Evolutionary conservation across 2,329 filamentous ascomycete genomes (phyloP), one percentile per base, ranked within the genome.

Genomic region (Myotisia sp.): DNA sequence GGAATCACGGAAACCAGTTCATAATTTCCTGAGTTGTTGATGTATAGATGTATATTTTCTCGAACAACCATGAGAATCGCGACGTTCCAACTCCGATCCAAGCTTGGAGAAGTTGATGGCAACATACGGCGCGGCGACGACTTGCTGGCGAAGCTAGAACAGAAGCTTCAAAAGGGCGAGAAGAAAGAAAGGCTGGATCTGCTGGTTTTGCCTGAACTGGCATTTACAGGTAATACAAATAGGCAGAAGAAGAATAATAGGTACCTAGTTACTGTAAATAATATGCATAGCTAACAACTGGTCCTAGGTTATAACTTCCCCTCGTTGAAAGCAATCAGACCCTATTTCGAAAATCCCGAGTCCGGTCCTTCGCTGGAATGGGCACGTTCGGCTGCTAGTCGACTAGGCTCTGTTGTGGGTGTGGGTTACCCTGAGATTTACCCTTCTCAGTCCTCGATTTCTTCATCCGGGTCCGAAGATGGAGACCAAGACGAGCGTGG

Each of bases 281-380:
- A 24, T 10, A 19, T 23, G 26, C 13, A 12, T 29, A 19, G 36
- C 28, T 28, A 23, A 21, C 26, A 21, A 28, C 21, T 21, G n/a
- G n/a, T 22, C 26, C 23, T 47, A 65, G 74, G 74, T 34, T 78
- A 78, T 56, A 76, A 76, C 50, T 76, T 76, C 51, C 63, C 70
- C 12, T 69, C 65, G 8, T 49, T 70, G 10, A 59, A 66, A 31
- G 63, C 68, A 28, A 74, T 78, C 30, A 56, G 48, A 33, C 71
- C 73, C 3, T 71, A 64, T 48, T 61, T 76, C 2, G 74, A 78
- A 44, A 63, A 65, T n/a, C 70, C 65, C 17, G 61, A 64, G 9
- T 47, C 60, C 5, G 74, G 74, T 0, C 58, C 62, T 8, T 68
- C 65, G 10, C 68, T 70, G 7, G 48, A 59, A 44, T 78, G 74